A percentile compares a stretch with the other conserved stretches of the same genome.
These are phyloP conservation scores for Sicyos baderoa DNA, from an alignment of 306 rosid genomes.

Conservation along the genomic window DNA sequence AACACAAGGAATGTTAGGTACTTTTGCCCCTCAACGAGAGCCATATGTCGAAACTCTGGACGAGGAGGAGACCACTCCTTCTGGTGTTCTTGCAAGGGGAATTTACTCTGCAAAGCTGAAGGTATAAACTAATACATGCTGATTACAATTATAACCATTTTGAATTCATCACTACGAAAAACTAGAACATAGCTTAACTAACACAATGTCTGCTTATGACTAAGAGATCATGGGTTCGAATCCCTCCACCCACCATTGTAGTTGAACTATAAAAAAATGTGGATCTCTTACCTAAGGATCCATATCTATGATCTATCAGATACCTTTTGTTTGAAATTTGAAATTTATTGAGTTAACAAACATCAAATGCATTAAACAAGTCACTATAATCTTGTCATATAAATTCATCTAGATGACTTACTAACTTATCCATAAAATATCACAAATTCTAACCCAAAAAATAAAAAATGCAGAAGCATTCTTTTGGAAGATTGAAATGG, in stretches of 20 bases:
- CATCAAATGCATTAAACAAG: neutral
- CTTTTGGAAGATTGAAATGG: too few species aligned
- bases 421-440: too few species aligned
- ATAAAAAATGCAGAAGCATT: too few species aligned
- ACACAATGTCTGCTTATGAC: too few species aligned
- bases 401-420: neutral
- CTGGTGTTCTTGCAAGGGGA: slow-evolving; percentile 86
- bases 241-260: too few species aligned
- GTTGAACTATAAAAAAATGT: too few species aligned
- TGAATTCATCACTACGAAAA: neutral
- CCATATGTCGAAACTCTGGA: slow-evolving; percentile 61
- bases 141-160: neutral
- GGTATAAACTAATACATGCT: slow-evolving; percentile 28
- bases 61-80: slow-evolving; percentile 91
- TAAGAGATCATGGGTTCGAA: too few species aligned
- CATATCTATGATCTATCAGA: too few species aligned
- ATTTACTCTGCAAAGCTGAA: slow-evolving; percentile 68
- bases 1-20: slow-evolving; percentile 84
- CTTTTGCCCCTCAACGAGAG: slow-evolving; percentile 79
- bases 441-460: too few species aligned
- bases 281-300: neutral
- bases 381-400: neutral
- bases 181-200: too few species aligned
- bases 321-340: too few species aligned
- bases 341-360: neutral